phyloP scores from a whole-genome alignment of 2,329 filamentous ascomycete species.

The Camptophora hylomeconis region DNA sequence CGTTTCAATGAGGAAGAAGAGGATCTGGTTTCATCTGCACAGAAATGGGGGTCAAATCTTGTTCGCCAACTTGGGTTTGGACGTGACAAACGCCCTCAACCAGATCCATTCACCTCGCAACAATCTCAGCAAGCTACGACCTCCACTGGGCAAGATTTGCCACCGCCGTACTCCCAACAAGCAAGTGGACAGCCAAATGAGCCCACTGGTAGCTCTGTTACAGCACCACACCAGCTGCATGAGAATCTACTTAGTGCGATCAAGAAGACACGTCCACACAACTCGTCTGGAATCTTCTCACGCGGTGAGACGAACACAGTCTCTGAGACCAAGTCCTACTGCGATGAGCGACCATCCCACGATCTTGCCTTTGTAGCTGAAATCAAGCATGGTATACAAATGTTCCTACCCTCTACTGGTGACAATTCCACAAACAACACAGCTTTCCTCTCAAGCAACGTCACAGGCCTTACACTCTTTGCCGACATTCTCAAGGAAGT shows the following conservation, averaged over 20 bases:
- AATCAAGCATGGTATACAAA: constrained; percentile 56
- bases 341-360: constrained; percentile 61
- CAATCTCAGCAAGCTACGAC: constrained; percentile 6
- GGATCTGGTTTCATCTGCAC: constrained; percentile 32
- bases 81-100: constrained; percentile 17
- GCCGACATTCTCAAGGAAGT: constrained; percentile 56
- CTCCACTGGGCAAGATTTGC: constrained; percentile 17
- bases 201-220: constrained; percentile 20
- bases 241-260: constrained; percentile 59
- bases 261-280: constrained; percentile 62
- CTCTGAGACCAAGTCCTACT: constrained; percentile 75
- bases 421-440: constrained; percentile 34
- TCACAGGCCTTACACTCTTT: constrained; percentile 54
- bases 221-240: constrained; percentile 31
- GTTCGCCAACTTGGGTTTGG: constrained; percentile 55
- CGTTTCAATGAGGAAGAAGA: too few relatives aligned
- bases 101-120: constrained; percentile 1
- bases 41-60: constrained; percentile 55
- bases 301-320: constrained; percentile 59
- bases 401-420: constrained; percentile 51
- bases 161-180: constrained; percentile 28
- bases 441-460: constrained; percentile 49
- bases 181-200: constrained; percentile 18
- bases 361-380: constrained; percentile 61
- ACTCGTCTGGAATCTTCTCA: constrained; percentile 59